Evolutionary conservation across 441 rosid species (phyloP).

Genomic region (Eruca vesicaria): DNA sequence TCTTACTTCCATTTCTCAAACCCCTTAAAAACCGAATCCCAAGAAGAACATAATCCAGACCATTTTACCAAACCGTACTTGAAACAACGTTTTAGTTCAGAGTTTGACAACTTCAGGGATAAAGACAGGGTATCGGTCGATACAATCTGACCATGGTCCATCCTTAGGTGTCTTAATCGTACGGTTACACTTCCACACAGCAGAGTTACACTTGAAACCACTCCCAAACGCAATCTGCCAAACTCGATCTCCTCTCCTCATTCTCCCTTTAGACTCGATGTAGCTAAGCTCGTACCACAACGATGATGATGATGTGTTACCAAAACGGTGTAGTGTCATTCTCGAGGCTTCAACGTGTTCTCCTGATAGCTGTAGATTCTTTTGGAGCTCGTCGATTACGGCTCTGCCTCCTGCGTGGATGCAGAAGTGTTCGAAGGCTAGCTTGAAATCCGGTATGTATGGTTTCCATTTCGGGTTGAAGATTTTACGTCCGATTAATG

Average conservation of each 20-base stretch:
- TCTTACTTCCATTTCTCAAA: constrained; percentile 5
- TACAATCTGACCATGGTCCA: constrained; percentile 85
- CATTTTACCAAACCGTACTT: not conserved
- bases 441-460: constrained; percentile 90
- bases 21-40: constrained; percentile 3
- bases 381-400: constrained; percentile 87
- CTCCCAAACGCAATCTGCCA: constrained; percentile 98
- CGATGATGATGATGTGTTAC: constrained; percentile 92
- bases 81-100: constrained; percentile 21
- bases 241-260: constrained; percentile 76
- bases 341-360: constrained; percentile 93
- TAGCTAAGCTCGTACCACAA: constrained; percentile 86
- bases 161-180: constrained; percentile 55
- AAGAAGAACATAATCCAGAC: constrained; percentile 11
- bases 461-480: constrained; percentile 79
- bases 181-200: constrained; percentile 88
- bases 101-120: constrained; percentile 93
- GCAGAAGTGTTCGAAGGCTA: constrained; percentile 94
- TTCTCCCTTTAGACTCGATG: constrained; percentile 82
- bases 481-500: constrained; percentile 83
- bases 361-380: constrained; percentile 72
- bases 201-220: constrained; percentile 93
- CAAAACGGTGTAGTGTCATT: constrained; percentile 87
- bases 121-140: constrained; percentile 78
- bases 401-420: constrained; percentile 97